Evolutionary conservation across 192 early-diverging fungal genomes (phyloP).

Genomic region (Entomortierella beljakovae): DNA sequence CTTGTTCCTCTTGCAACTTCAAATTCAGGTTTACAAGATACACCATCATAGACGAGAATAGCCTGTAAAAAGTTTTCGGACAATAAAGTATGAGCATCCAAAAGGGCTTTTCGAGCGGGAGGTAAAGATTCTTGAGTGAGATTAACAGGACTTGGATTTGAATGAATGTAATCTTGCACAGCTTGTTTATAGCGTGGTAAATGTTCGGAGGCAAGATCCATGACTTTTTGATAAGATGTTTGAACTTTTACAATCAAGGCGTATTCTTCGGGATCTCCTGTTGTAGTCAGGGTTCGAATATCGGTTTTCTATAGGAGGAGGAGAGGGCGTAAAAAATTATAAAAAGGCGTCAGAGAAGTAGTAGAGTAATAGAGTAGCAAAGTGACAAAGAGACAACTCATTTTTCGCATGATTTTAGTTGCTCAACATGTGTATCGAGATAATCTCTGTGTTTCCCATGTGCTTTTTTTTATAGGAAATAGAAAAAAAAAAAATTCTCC

Average conservation of each 20-base stretch:
- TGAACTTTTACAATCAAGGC: slow-evolving; percentile 59
- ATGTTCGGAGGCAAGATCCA: slow-evolving; percentile 30
- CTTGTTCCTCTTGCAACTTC: slow-evolving; percentile 77
- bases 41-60: slow-evolving; percentile 79
- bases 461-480: not conserved
- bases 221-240: slow-evolving; percentile 44
- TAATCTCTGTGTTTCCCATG: not conserved
- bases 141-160: slow-evolving; percentile 21
- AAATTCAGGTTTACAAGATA: slow-evolving; percentile 73
- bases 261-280: slow-evolving; percentile 65
- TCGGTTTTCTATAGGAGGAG: slow-evolving; percentile 46
- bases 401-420: slow-evolving; percentile 18
- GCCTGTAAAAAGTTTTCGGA: slow-evolving; percentile 83
- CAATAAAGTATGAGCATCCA: slow-evolving; percentile 69
- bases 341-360: no score
- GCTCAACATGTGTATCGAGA: not conserved
- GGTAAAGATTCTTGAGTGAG: slow-evolving; percentile 40
- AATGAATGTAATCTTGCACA: slow-evolving; percentile 26
- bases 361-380: no score
- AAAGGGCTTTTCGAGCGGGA: slow-evolving; percentile 54
- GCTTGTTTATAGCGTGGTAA: slow-evolving; percentile 29
- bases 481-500: not conserved
- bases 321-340: not conserved
- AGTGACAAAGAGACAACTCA: no score
- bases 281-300: slow-evolving; percentile 47